Evolutionary conservation across 768 basidiomycete genomes (phyloP).

Genomic region (Boletus vermiculosoides): DNA sequence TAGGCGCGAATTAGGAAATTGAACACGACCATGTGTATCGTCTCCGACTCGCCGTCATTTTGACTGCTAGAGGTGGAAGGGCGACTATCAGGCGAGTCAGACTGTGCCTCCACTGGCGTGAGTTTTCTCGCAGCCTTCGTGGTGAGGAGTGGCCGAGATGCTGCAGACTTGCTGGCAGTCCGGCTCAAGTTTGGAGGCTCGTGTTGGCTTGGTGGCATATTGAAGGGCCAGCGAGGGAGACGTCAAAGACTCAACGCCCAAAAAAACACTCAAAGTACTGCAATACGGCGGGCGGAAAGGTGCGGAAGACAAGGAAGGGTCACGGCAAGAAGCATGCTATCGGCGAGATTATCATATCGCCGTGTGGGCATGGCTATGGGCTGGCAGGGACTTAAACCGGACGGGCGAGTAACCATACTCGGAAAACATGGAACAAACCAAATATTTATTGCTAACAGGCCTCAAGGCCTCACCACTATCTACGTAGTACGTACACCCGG

Average conservation of each 20-base stretch:
- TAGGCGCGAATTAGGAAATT: neutral
- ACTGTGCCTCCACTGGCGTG: neutral
- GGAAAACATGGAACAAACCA: neutral
- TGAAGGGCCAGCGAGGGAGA: constrained; percentile 9
- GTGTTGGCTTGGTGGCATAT: constrained; percentile 16
- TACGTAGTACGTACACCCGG: no score
- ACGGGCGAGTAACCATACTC: neutral
- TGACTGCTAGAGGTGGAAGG: neutral
- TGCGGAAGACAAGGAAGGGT: neutral
- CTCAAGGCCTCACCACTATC: no score
- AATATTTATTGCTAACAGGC: no score
- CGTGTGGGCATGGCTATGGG: neutral
- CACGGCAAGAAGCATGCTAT: neutral
- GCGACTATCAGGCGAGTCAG: constrained; percentile 10
- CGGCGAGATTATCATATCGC: neutral
- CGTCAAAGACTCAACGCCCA: neutral
- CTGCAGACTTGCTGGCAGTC: neutral
- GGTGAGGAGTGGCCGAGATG: neutral
- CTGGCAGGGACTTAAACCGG: neutral
- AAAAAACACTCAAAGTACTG: neutral
- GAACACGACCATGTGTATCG: neutral
- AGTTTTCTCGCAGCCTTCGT: constrained; percentile 21
- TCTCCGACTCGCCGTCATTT: constrained; percentile 12
- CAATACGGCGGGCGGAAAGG: neutral
- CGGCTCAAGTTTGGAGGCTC: neutral